Percentiles rank a stretch among this genome's conserved stretches.
These are phyloP conservation scores for Vigna radiata DNA, from an alignment of 306 rosid species.

Conservation along the genomic window DNA sequence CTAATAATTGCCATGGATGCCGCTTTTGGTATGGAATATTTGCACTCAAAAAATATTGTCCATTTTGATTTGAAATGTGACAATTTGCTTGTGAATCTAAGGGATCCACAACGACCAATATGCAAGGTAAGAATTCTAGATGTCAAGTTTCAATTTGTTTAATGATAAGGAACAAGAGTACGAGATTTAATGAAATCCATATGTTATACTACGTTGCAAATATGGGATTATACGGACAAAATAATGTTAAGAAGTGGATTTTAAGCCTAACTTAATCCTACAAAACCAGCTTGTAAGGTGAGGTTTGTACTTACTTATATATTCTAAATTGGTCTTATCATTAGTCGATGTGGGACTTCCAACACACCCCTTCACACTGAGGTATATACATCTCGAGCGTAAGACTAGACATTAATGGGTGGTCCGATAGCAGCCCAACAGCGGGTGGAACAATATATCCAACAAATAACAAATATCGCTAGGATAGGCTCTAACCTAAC, in stretches of 20 bases:
- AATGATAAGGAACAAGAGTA: background rate
- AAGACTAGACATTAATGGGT: no score
- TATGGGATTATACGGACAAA: background rate
- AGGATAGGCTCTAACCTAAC: no score
- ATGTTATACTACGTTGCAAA: background rate
- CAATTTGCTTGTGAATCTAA: slow-evolving; percentile 89
- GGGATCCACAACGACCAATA: slow-evolving; percentile 87
- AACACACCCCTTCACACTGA: no score
- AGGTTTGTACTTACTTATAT: no score
- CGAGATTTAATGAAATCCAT: background rate
- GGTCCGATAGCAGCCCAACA: no score
- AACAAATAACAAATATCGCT: no score
- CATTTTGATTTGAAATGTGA: slow-evolving; percentile 97
- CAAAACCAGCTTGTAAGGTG: no score
- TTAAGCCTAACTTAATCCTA: no score
- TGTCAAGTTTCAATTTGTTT: slow-evolving; percentile 36
- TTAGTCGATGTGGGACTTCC: no score
- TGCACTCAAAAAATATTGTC: slow-evolving; percentile 90
- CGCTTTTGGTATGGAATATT: slow-evolving; percentile 97
- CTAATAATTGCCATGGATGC: slow-evolving; percentile 93
- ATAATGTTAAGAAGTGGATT: background rate
- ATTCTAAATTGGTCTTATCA: no score
- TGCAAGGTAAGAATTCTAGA: slow-evolving; percentile 74
- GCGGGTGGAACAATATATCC: no score
- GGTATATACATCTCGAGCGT: no score